Evolutionary conservation across 441 rosid species (phyloP).

Genomic region (Arabidopsis lyrata): DNA sequence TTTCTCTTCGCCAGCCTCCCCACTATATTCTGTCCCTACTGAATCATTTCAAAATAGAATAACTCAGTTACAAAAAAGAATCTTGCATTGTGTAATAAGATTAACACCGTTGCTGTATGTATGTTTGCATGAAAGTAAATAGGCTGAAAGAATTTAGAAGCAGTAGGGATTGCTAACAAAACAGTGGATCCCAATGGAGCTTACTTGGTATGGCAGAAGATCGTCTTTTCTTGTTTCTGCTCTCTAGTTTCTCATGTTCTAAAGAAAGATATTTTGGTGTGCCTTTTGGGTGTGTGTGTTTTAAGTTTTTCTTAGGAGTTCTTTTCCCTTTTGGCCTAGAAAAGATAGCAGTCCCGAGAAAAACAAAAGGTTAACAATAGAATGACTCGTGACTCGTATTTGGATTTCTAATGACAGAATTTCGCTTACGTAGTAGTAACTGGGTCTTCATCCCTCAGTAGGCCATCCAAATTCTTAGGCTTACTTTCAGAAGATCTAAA

Average conservation of each 20-base stretch:
- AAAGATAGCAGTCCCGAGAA: constrained; percentile 29
- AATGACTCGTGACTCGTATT: constrained; percentile 7
- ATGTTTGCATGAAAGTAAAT: constrained; percentile 9
- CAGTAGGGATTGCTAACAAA: constrained; percentile 6
- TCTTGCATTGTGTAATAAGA: constrained; percentile 12
- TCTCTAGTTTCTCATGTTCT: constrained; percentile 55
- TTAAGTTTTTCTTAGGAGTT: constrained; percentile 79
- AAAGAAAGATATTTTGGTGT: constrained; percentile 46
- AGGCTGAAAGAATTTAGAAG: constrained; percentile 17
- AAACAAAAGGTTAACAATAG: constrained; percentile 21
- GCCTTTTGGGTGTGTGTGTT: constrained; percentile 44
- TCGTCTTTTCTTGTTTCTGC: constrained; percentile 45
- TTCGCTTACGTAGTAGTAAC: constrained; percentile 64
- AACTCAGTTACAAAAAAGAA: constrained; percentile 21
- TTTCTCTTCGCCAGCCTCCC: constrained; percentile 60
- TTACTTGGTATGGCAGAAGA: constrained; percentile 32
- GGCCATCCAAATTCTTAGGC: constrained; percentile 51
- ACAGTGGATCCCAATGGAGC: constrained; percentile 17
- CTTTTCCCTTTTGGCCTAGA: constrained; percentile 82
- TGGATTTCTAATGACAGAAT: constrained; percentile 31
- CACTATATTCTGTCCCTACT: constrained; percentile 50
- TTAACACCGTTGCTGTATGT: constrained; percentile 12
- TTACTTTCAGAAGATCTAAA: constrained; percentile 66
- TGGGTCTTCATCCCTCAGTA: constrained; percentile 55
- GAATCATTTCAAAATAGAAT: constrained; percentile 50